phyloP scores from a whole-genome alignment of 2,329 filamentous ascomycete species.

The Neopestalotiopsis clavispora region DNA sequence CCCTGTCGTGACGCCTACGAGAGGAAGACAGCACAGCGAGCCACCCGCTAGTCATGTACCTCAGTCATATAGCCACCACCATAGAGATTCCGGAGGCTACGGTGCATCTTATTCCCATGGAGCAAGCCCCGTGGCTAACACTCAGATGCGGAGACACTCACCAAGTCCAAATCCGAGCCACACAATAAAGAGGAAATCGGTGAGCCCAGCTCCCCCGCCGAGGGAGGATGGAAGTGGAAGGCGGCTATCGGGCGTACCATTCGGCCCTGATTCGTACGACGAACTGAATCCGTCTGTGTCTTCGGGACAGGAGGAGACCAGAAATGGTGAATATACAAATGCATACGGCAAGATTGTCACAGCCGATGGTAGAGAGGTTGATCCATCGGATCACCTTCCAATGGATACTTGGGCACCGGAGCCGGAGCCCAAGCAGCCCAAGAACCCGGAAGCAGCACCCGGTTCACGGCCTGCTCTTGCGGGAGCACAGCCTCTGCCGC shows the following conservation, averaged over 20 bases:
- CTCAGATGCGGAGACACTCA: constrained; percentile 38
- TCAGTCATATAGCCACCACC: constrained; percentile 27
- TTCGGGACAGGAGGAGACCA: constrained; percentile 37
- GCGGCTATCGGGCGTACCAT: constrained; percentile 67
- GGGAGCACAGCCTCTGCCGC: constrained; percentile 58
- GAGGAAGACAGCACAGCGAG: constrained; percentile 44
- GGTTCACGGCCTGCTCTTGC: constrained; percentile 48
- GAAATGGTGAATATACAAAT: constrained; percentile 50
- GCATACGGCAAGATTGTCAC: constrained; percentile 74
- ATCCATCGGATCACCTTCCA: constrained; percentile 81
- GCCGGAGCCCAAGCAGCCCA: constrained; percentile 64
- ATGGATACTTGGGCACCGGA: constrained; percentile 80
- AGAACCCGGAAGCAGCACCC: constrained; percentile 34
- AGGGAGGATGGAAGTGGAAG: constrained; percentile 53
- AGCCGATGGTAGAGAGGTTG: constrained; percentile 76
- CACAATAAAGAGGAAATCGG: constrained; percentile 65
- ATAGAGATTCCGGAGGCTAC: constrained; percentile 28
- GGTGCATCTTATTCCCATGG: constrained; percentile 44
- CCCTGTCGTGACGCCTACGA: constrained; percentile 43
- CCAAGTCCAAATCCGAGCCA: constrained; percentile 51
- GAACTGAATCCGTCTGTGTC: constrained; percentile 66
- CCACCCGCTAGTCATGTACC: constrained; percentile 33
- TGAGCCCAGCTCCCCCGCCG: constrained; percentile 76
- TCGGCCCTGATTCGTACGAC: constrained; percentile 78
- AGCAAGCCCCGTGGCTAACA: constrained; percentile 37